Conservation (phyloP, 2,329 filamentous ascomycete genomes). For the Arthroderma sp. region DNA sequence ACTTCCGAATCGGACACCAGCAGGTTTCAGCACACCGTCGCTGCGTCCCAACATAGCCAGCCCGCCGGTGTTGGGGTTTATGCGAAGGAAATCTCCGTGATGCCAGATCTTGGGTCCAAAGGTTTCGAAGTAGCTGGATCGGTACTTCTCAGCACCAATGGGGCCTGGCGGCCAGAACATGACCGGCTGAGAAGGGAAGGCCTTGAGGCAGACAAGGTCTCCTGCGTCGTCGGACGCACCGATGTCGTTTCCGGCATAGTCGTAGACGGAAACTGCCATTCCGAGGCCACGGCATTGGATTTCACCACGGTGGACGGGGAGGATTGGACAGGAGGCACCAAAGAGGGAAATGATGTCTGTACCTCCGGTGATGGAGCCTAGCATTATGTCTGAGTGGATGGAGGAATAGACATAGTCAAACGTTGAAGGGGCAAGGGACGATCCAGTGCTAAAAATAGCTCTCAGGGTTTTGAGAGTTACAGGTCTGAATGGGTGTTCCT, state of each 20-base stretch:
- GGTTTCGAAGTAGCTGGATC: conserved; percentile 72
- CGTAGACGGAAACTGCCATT: conserved; percentile 56
- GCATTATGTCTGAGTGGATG: conserved; percentile 68
- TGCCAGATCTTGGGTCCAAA: conserved; percentile 67
- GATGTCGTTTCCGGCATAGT: conserved; percentile 47
- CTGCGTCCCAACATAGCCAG: conserved; percentile 84
- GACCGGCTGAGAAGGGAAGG: conserved; percentile 85
- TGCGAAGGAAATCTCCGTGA: conserved; percentile 78
- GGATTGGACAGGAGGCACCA: conserved; percentile 65
- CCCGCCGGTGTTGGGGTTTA: conserved; percentile 60
- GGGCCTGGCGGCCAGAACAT: conserved; percentile 64
- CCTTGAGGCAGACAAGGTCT: conserved; percentile 72
- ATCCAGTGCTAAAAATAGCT: conserved; percentile 89
- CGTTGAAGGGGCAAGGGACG: conserved; percentile 81
- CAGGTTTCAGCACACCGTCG: conserved; percentile 85
- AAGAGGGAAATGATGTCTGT: conserved; percentile 96
- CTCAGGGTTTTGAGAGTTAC: conserved; percentile 45
- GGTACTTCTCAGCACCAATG: conserved; percentile 63
- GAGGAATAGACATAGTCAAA: conserved; percentile 80
- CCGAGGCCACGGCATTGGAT: conserved; percentile 68
- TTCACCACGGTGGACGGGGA: conserved; percentile 60
- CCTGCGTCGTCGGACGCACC: conserved; percentile 57
- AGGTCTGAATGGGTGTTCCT: conserved; percentile 35
- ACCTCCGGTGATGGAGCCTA: conserved; percentile 87
- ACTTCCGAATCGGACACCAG: conserved; percentile 80